phyloP scores from a whole-genome alignment of 2,329 filamentous ascomycete species.

The Ascochyta rabiei region DNA sequence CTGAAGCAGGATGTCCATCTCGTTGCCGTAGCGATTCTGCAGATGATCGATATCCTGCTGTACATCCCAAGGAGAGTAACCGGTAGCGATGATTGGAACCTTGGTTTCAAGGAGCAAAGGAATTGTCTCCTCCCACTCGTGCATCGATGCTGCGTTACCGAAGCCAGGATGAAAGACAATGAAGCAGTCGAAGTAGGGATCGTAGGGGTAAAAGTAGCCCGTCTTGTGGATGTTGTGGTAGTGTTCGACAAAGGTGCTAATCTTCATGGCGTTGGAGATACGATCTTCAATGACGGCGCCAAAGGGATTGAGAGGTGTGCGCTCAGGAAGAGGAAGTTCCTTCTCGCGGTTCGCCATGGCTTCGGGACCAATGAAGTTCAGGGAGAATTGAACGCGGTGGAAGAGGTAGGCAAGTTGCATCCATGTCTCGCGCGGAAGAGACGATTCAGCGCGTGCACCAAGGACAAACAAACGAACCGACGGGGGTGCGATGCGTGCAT shows the following conservation, averaged over 20 bases:
- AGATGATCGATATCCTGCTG: conserved; percentile 92
- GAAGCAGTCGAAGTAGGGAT: conserved; percentile 98
- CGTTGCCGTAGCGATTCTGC: conserved; percentile 79
- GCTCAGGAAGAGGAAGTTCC: conserved; percentile 88
- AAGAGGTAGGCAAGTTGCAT: conserved; percentile 93
- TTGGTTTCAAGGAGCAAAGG: conserved; percentile 94
- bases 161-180: conserved; percentile 96
- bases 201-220: conserved; percentile 89
- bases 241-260: conserved; percentile 97
- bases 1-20: conserved; percentile 89
- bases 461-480: conserved; percentile 91
- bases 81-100: conserved; percentile 89
- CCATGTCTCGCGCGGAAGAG: conserved; percentile 91
- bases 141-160: conserved; percentile 88
- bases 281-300: conserved; percentile 94
- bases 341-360: conserved; percentile 92
- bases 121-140: conserved; percentile 92
- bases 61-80: conserved; percentile 96
- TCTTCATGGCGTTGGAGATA: conserved; percentile 87
- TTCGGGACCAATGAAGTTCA: conserved; percentile 95
- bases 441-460: conserved; percentile 96
- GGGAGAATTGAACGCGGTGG: conserved; percentile 85
- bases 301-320: conserved; percentile 86
- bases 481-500: conserved; percentile 81
- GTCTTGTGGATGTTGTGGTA: conserved; percentile 96